A percentile compares a stretch with the other conserved stretches of the same genome.
These are phyloP conservation scores for Datura wrightii DNA, from an alignment of 257 asterid genomes.

Conservation along the genomic window DNA sequence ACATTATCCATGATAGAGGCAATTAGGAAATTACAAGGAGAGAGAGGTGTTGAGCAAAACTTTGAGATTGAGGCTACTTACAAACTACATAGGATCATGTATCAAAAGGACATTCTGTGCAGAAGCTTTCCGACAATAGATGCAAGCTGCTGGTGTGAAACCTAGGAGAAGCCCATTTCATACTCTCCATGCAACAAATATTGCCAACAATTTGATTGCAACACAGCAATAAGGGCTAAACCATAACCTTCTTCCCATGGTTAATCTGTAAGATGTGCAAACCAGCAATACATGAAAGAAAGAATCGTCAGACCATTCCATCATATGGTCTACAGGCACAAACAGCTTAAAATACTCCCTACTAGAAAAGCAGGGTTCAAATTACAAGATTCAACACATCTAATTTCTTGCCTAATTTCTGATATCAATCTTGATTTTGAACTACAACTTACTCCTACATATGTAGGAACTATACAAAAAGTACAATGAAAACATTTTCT, in stretches of 20 bases:
- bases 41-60: background rate
- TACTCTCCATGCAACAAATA: conserved; percentile 11
- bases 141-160: background rate
- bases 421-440: background rate
- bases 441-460: background rate
- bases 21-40: background rate
- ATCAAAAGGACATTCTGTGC: background rate
- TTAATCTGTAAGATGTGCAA: conserved; percentile 15
- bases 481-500: background rate
- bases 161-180: conserved; percentile 3
- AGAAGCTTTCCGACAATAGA: background rate
- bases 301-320: background rate
- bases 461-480: conserved; percentile 1
- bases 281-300: background rate
- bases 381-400: background rate
- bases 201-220: background rate
- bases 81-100: background rate
- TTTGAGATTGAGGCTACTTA: conserved; percentile 11
- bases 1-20: background rate
- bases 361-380: background rate
- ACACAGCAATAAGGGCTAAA: background rate
- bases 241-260: conserved; percentile 11
- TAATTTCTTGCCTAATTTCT: background rate
- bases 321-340: background rate
- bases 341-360: conserved; percentile 14